Conservation (phyloP, 129 eudicot genomes). For the Tagetes erecta region DNA sequence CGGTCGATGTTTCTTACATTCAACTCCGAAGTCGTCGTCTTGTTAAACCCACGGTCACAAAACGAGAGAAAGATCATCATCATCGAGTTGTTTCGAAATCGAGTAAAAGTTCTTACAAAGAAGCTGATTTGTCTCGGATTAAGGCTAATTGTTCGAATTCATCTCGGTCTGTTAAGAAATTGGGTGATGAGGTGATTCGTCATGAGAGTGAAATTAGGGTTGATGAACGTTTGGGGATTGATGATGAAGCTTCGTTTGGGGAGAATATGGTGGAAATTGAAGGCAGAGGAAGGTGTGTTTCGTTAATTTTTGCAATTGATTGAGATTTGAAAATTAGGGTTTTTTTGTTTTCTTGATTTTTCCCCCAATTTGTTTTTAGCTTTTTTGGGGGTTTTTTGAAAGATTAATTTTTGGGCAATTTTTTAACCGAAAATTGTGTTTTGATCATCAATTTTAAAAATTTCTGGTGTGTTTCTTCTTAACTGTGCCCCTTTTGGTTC, state of each 20-base stretch:
- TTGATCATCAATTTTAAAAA: too few relatives aligned
- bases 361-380: background rate
- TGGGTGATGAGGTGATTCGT: slow-evolving; percentile 15
- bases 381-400: background rate
- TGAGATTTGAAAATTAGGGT: slow-evolving; percentile 11
- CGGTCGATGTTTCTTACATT: slow-evolving; percentile 45
- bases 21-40: slow-evolving; percentile 67
- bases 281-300: slow-evolving; percentile 43
- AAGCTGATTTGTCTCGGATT: background rate
- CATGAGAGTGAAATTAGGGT: slow-evolving; percentile 8
- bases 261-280: slow-evolving; percentile 54
- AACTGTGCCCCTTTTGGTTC: slow-evolving; percentile 21
- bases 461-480: background rate
- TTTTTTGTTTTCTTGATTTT: slow-evolving; percentile 2
- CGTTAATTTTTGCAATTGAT: background rate
- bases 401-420: background rate
- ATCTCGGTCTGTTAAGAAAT: slow-evolving; percentile 21
- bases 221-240: slow-evolving; percentile 24
- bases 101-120: slow-evolving; percentile 15
- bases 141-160: slow-evolving; percentile 2
- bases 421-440: too few relatives aligned
- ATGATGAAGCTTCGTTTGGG: slow-evolving; percentile 48
- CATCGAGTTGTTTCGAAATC: slow-evolving; percentile 13
- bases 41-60: slow-evolving; percentile 28
- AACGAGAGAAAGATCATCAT: slow-evolving; percentile 19